A percentile compares a stretch with the other conserved stretches of the same genome.
These are phyloP conservation scores for Penicillium concentricum DNA, from an alignment of 2,329 filamentous ascomycete species.

Conservation along the genomic window DNA sequence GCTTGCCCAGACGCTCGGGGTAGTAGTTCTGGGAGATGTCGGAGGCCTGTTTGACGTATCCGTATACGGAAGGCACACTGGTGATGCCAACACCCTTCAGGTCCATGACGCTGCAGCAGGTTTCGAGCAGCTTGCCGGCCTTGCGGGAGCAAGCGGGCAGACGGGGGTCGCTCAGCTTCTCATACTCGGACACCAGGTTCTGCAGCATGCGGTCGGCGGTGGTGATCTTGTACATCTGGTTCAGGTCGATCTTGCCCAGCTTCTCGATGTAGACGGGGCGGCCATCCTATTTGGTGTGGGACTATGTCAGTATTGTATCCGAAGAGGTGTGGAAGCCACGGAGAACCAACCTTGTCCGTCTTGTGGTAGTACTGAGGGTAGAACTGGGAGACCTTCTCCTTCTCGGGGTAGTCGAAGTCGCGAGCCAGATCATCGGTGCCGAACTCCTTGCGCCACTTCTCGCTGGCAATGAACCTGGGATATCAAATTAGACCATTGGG, in stretches of 20 bases:
- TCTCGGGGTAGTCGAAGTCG: constrained; percentile 85
- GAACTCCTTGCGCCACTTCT: constrained; percentile 87
- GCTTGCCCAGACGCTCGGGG: constrained; percentile 89
- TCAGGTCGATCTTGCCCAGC: constrained; percentile 88
- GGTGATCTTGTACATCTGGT: constrained; percentile 88
- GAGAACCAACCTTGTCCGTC: constrained; percentile 49
- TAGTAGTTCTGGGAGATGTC: constrained; percentile 98
- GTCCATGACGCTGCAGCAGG: constrained; percentile 98
- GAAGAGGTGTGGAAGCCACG: background rate
- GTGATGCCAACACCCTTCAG: constrained; percentile 87
- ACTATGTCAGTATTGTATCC: background rate
- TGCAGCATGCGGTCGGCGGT: constrained; percentile 89
- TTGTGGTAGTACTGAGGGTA: constrained; percentile 99
- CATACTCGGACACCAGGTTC: constrained; percentile 97
- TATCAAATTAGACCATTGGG: constrained; percentile 5
- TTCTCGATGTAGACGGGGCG: constrained; percentile 97
- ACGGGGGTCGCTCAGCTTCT: constrained; percentile 89
- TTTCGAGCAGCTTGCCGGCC: constrained; percentile 84
- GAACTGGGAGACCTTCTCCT: constrained; percentile 77
- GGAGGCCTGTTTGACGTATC: constrained; percentile 81
- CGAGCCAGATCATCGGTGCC: constrained; percentile 78
- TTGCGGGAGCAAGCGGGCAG: constrained; percentile 95
- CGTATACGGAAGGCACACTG: constrained; percentile 80
- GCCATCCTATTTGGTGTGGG: constrained; percentile 65
- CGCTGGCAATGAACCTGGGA: constrained; percentile 80